A percentile compares a stretch with the other conserved stretches of the same genome.
Evolutionary conservation across 805 yeast genomes (phyloP).

Genomic region (Pichia rugopelliculosa): DNA sequence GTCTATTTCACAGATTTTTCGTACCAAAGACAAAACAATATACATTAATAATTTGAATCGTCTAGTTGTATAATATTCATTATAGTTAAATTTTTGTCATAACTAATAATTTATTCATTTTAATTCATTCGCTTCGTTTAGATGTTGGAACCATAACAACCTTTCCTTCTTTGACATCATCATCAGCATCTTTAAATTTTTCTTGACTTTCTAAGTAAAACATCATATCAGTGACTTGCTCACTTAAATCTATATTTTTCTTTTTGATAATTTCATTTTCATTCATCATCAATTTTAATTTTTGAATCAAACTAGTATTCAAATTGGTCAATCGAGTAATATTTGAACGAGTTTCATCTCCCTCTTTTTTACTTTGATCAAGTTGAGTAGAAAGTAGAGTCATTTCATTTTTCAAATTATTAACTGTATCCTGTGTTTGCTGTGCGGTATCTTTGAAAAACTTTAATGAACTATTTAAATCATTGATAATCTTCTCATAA

Average conservation of each 20-base stretch:
- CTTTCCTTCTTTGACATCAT: slow-evolving; percentile 67
- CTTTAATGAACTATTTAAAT: slow-evolving; percentile 18
- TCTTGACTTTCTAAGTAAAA: slow-evolving; percentile 67
- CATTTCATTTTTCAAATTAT: background rate
- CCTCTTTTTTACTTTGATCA: background rate
- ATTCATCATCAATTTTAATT: slow-evolving; percentile 30
- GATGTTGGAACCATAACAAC: slow-evolving; percentile 35
- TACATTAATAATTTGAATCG: background rate
- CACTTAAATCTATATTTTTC: slow-evolving; percentile 44
- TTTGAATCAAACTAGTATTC: slow-evolving; percentile 33
- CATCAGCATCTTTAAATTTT: slow-evolving; percentile 62
- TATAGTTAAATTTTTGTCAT: background rate
- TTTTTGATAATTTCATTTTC: slow-evolving; percentile 29
- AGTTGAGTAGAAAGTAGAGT: background rate
- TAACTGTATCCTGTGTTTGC: slow-evolving; percentile 2
- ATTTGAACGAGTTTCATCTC: background rate
- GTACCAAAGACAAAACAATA: slow-evolving; percentile 20
- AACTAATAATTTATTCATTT: background rate
- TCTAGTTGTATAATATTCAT: background rate
- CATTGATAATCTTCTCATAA: slow-evolving; percentile 49
- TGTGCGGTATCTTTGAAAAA: background rate
- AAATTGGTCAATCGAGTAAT: slow-evolving; percentile 18
- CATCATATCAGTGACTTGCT: slow-evolving; percentile 73
- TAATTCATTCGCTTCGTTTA: background rate
- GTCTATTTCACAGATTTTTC: slow-evolving; percentile 30